phyloP scores from a whole-genome alignment of 2,329 filamentous ascomycete species.

The Meredithiella fracta region DNA sequence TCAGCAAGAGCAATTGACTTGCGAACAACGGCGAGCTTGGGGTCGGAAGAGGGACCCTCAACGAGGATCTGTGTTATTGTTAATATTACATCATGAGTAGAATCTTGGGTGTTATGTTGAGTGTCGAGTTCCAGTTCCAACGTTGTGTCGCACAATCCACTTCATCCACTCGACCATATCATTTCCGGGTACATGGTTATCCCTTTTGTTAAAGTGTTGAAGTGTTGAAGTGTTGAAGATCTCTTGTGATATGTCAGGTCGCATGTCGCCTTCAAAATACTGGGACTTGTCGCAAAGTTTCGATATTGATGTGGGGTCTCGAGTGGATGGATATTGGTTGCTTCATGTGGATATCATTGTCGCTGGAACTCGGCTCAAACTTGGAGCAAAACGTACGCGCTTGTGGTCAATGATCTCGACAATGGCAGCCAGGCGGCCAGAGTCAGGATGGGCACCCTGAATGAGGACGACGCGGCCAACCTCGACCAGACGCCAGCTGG shows the following conservation, averaged over 20 bases:
- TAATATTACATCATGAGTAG: neutral
- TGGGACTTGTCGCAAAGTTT: too few species aligned
- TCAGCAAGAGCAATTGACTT: constrained; percentile 70
- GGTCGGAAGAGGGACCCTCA: constrained; percentile 77
- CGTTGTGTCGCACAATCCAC: neutral
- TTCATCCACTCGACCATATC: neutral
- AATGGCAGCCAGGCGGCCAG: constrained; percentile 78
- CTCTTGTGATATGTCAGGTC: neutral
- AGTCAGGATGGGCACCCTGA: constrained; percentile 59
- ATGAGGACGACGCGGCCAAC: constrained; percentile 94
- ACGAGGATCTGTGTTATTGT: constrained; percentile 59
- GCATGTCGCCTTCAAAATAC: too few species aligned
- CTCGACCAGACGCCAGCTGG: constrained; percentile 91
- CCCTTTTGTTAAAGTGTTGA: too few species aligned
- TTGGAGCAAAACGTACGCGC: constrained; percentile 58
- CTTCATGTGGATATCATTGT: neutral
- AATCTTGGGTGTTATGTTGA: neutral
- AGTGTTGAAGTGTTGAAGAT: too few species aligned
- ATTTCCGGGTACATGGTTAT: neutral
- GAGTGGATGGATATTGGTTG: neutral
- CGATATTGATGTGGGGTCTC: neutral
- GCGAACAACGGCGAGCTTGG: constrained; percentile 66
- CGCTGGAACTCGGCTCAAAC: constrained; percentile 9
- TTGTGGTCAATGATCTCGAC: constrained; percentile 99
- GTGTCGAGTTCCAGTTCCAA: neutral